Evolutionary conservation across 1,139 yeast genomes (phyloP).

Genomic region (Hemisphaericaspora xylanilytica): DNA sequence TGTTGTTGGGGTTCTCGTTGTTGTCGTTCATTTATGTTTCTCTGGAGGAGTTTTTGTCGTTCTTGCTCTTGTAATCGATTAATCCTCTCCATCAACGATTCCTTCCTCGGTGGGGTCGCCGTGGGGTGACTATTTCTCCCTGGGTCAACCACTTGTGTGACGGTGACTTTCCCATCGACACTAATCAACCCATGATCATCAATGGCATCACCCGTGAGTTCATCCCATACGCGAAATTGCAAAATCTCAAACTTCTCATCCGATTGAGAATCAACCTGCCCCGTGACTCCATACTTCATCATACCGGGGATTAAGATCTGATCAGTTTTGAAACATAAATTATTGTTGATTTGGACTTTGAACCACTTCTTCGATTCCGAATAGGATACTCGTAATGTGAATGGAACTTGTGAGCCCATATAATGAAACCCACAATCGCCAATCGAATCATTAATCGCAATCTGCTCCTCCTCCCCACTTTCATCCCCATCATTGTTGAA

Average conservation of each 20-base stretch:
- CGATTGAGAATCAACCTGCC: slow-evolving; percentile 32
- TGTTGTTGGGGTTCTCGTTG: not conserved
- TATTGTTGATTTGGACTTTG: slow-evolving; percentile 68
- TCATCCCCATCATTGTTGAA: slow-evolving; percentile 57
- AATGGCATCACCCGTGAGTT: slow-evolving; percentile 52
- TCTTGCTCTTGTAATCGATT: slow-evolving; percentile 26
- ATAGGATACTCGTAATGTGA: slow-evolving; percentile 63
- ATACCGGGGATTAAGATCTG: slow-evolving; percentile 38
- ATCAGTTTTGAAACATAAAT: slow-evolving; percentile 65
- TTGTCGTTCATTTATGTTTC: not conserved
- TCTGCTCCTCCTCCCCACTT: slow-evolving; percentile 13
- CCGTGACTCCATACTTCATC: slow-evolving; percentile 51
- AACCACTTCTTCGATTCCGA: slow-evolving; percentile 41
- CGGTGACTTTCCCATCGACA: slow-evolving; percentile 40
- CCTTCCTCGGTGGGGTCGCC: slow-evolving; percentile 20
- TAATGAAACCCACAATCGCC: slow-evolving; percentile 59
- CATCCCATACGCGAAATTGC: slow-evolving; percentile 52
- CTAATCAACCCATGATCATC: slow-evolving; percentile 55
- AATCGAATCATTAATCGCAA: slow-evolving; percentile 37
- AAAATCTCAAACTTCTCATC: slow-evolving; percentile 62
- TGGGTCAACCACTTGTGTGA: slow-evolving; percentile 19
- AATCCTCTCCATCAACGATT: slow-evolving; percentile 40
- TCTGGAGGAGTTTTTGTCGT: slow-evolving; percentile 13
- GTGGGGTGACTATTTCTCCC: slow-evolving; percentile 8
- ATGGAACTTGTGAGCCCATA: slow-evolving; percentile 68